These are phyloP conservation scores for Beauveria pseudobassiana DNA, from an alignment of 2,329 filamentous ascomycete species.

Conservation along the genomic window DNA sequence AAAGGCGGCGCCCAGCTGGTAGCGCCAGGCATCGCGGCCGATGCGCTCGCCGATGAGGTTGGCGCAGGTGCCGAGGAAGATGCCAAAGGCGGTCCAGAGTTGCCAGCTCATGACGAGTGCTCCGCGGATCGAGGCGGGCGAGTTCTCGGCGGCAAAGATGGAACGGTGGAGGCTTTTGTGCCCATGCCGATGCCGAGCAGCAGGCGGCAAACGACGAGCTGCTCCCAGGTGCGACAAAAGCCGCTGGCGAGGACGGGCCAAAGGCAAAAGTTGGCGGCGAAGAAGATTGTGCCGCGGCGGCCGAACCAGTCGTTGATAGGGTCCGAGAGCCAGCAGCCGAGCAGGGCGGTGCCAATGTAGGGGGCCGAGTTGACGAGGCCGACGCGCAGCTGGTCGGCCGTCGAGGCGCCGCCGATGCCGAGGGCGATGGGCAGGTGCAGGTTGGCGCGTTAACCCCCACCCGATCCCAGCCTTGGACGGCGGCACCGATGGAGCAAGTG, in stretches of 20 bases:
- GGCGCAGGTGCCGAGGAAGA: slow-evolving; percentile 52
- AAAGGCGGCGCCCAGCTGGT: slow-evolving; percentile 58
- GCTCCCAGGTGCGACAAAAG: slow-evolving; percentile 63
- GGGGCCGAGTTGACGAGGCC: slow-evolving; percentile 60
- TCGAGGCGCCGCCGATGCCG: slow-evolving; percentile 29
- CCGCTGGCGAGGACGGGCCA: slow-evolving; percentile 63
- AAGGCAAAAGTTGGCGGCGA: slow-evolving; percentile 65
- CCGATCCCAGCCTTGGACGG: slow-evolving; percentile 65
- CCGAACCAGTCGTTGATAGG: slow-evolving; percentile 44
- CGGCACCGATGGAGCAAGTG: slow-evolving; percentile 61
- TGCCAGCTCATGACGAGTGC: slow-evolving; percentile 80
- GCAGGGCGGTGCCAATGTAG: slow-evolving; percentile 39
- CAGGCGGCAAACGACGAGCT: slow-evolving; percentile 64
- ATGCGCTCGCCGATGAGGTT: slow-evolving; percentile 42
- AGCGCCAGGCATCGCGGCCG: slow-evolving; percentile 44
- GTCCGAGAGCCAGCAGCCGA: slow-evolving; percentile 61
- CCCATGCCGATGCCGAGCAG: slow-evolving; percentile 73
- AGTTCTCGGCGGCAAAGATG: slow-evolving; percentile 68
- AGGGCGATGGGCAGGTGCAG: slow-evolving; percentile 51
- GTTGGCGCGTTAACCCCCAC: slow-evolving; percentile 57
- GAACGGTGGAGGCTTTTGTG: slow-evolving; percentile 63
- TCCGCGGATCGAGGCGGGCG: slow-evolving; percentile 61
- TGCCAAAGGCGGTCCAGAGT: slow-evolving; percentile 58
- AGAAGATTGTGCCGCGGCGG: slow-evolving; percentile 54
- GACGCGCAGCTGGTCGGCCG: slow-evolving; percentile 41